Evolutionary conservation across 1,139 yeast genomes (phyloP).

Genomic region (Cylindricascospora bacillispora): DNA sequence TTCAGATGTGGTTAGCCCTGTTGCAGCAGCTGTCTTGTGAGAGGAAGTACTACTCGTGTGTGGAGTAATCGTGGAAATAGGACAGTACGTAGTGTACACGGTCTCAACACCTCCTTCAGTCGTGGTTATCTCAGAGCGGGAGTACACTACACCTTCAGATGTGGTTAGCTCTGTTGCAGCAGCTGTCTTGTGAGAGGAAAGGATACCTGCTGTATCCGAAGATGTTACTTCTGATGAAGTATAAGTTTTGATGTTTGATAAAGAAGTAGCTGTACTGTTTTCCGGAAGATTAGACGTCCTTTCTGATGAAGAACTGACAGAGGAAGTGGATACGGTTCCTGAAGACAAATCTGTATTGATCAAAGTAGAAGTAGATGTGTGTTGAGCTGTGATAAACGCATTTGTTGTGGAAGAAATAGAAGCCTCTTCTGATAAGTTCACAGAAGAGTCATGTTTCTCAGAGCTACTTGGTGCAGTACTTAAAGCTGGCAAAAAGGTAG

Average conservation of each 20-base stretch:
- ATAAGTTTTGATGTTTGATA: too few species aligned
- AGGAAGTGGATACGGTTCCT: background rate
- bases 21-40: background rate
- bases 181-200: background rate
- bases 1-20: background rate
- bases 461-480: background rate
- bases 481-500: background rate
- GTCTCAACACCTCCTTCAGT: background rate
- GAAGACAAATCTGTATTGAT: background rate
- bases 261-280: too few species aligned
- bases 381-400: background rate
- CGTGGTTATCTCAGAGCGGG: background rate
- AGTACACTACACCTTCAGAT: background rate
- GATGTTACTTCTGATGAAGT: too few species aligned
- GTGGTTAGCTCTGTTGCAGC: constrained; percentile 1
- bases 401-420: background rate
- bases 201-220: background rate
- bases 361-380: background rate
- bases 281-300: too few species aligned
- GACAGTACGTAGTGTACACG: constrained; percentile 1
- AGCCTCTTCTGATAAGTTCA: too few species aligned
- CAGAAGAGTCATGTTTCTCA: background rate
- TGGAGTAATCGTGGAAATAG: constrained; percentile 1
- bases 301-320: background rate
- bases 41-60: background rate